phyloP scores from a whole-genome alignment of 306 rosid genomes.

The Cajanus cajan region DNA sequence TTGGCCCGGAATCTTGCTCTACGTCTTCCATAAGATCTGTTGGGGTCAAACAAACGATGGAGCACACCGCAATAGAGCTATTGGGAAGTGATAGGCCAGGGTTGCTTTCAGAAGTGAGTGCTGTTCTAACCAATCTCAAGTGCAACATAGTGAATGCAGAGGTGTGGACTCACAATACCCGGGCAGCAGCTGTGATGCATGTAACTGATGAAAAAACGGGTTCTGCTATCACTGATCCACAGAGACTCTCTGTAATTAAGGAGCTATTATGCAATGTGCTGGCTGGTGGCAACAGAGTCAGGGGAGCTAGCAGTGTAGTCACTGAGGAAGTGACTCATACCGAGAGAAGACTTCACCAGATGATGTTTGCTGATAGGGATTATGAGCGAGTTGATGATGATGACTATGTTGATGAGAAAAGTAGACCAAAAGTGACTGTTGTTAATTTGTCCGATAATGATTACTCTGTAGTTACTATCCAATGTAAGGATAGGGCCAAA shows the following conservation, averaged over 20 bases:
- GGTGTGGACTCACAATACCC: slow-evolving; percentile 88
- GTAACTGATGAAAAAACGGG: slow-evolving; percentile 67
- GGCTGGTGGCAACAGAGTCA: slow-evolving; percentile 63
- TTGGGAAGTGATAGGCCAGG: slow-evolving; percentile 89
- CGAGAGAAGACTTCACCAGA: slow-evolving; percentile 89
- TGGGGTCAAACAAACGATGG: slow-evolving; percentile 67
- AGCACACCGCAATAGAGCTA: slow-evolving; percentile 73
- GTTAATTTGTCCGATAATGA: slow-evolving; percentile 80
- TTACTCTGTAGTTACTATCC: slow-evolving; percentile 77
- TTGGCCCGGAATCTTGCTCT: slow-evolving; percentile 80
- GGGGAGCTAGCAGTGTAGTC: slow-evolving; percentile 72
- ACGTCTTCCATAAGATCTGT: slow-evolving; percentile 67
- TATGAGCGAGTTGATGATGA: slow-evolving; percentile 55
- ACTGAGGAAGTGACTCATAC: slow-evolving; percentile 70
- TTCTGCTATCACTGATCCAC: slow-evolving; percentile 54
- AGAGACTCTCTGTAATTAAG: slow-evolving; percentile 64
- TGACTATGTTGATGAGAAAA: slow-evolving; percentile 48
- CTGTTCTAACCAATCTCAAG: slow-evolving; percentile 76
- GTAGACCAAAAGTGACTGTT: slow-evolving; percentile 73
- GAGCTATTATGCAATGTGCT: slow-evolving; percentile 80
- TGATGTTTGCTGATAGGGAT: slow-evolving; percentile 96
- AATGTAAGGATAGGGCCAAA: slow-evolving; percentile 80
- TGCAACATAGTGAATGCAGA: slow-evolving; percentile 81
- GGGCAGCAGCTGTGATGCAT: slow-evolving; percentile 83
- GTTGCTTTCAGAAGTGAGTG: slow-evolving; percentile 81